Percentiles rank a stretch among this genome's conserved stretches.
phyloP scores from a whole-genome alignment of 495 filamentous ascomycete genomes.

The Penicillium antarcticum region DNA sequence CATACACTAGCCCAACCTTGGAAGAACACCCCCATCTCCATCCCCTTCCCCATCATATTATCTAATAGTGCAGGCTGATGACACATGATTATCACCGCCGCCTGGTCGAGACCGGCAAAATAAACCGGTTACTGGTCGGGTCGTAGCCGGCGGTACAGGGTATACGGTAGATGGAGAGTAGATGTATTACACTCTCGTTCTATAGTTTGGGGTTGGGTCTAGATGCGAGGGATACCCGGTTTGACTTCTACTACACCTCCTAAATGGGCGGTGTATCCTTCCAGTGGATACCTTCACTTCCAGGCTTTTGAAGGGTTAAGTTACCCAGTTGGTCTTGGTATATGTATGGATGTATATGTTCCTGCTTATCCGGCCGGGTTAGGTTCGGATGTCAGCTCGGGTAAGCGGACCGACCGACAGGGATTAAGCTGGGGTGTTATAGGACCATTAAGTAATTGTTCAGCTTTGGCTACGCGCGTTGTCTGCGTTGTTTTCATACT shows the following conservation, averaged over 20 bases:
- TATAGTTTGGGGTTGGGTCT: no score
- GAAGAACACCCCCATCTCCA: not conserved
- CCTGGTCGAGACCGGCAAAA: slow-evolving; percentile 17
- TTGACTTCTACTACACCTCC: no score
- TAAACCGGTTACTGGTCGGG: not conserved
- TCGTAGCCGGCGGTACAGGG: not conserved
- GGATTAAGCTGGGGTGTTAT: not conserved
- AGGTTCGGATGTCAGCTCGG: not conserved
- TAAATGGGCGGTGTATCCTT: not conserved
- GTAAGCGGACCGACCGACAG: no score
- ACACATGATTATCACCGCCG: slow-evolving; percentile 22
- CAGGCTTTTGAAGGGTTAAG: not conserved
- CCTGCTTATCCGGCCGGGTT: not conserved
- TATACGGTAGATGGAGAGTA: no score
- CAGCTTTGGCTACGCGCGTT: no score
- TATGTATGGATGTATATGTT: not conserved
- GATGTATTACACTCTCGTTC: no score
- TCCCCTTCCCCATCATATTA: slow-evolving; percentile 10
- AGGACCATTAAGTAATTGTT: not conserved
- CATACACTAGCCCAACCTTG: not conserved
- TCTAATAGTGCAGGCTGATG: slow-evolving; percentile 21
- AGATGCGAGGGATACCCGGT: no score
- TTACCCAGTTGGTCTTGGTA: not conserved
- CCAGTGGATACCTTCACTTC: no score
- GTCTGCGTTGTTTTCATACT: no score